Base-by-base conservation (phyloP, 768 basidiomycete genomes). In the Boletus sensibilis region DNA sequence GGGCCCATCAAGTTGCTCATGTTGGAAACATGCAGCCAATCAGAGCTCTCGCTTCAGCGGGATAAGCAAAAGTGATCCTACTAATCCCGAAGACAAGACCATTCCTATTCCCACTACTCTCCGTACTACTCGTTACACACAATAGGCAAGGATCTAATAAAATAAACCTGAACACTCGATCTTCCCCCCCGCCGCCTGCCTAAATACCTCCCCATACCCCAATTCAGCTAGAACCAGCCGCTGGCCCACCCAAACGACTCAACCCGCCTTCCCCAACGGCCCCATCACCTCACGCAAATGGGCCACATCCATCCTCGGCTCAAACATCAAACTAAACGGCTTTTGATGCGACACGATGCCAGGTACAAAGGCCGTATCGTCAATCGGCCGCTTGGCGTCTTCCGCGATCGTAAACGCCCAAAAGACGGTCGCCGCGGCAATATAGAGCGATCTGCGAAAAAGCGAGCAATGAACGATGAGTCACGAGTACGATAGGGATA, bases 291-390 rank as follows among this genome's bases (percentile, higher is more conserved):
- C 65, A 2, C 49, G 62, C 57, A 69, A 18, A 5, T 50, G 39
- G 4, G 41, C 25, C 4, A 43, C 51, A 12, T 64, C 59, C 38
- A 71, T 65, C 46, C 84, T 66, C 0, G 83, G 82, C 56, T 79
- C 78, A 61, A 88, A 87, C 5, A 66, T 48, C 5, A 82, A 78
- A 23, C 75, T 76, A 63, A 88, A 90, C 5, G 84, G 84, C 49
- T 78, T 63, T 2, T 87, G 86, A 52, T 86, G 86, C 0, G 79
- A 76, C 63, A 87, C 86, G 12, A 84, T 82, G 4, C 80, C 81
- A 59, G 85, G 81, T 1, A 81, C 83, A 60, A 88, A 87, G 0
- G 78, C 84, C 40, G 79, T 72, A 7, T 79, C 78, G 65, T 90
- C 83, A 40, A 89, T 86, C 0, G 84, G 83, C 6, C 73, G 67